Base-by-base conservation (phyloP, 1,139 yeast genomes). In the Chernovozyma sophiae-reginae region DNA sequence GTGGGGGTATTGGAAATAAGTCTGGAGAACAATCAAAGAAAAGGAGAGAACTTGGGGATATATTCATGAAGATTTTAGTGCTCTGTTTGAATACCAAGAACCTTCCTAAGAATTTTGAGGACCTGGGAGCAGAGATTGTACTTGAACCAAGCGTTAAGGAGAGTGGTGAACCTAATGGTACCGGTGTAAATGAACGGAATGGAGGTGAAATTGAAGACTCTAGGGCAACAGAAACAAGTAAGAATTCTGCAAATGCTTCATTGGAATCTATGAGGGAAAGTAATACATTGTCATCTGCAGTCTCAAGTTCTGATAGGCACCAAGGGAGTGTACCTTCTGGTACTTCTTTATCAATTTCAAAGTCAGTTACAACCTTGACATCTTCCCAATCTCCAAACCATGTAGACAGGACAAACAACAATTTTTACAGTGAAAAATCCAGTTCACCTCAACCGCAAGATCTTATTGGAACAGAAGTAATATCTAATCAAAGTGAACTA, bases 31-130 rank as follows among this genome's bases (percentile, higher is more conserved):
- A 74, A 43, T 77, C 69, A 45, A 76, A 77, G 47, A 60, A 71
- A 20, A 72, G 75, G 41, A 82, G 77, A 47, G 97, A 89, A 25
- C 54, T 87, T 25, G 61, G 79, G 2, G 96, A 87, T 25, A 45
- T 69, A 2, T 86, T 83, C 51, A 47, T 71, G 26, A 81, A 74
- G 48, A 58, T 82, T 11, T 62, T 86, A 19, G 69, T 71, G 14
- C 45, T 44, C 6, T 44, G 59, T 1, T 52, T 59, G 6, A 46
- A 48, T 28, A 51, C 51, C 11, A 56, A 52, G 34, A 39, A 20
- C 10, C n/a, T n/a, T n/a, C 23, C 6, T 20, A 20, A 20, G 10
- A 6, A 6, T 7, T 7, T 20, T 7, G 23, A 20, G 23, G 6
- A 20, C 10, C 8, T 37, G 13, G 32, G 23, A 29, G 31, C 14